Evolutionary conservation across 306 rosid species (phyloP), one percentile per base, ranked within the genome.

Genomic region (Ammopiptanthus mongolicus): DNA sequence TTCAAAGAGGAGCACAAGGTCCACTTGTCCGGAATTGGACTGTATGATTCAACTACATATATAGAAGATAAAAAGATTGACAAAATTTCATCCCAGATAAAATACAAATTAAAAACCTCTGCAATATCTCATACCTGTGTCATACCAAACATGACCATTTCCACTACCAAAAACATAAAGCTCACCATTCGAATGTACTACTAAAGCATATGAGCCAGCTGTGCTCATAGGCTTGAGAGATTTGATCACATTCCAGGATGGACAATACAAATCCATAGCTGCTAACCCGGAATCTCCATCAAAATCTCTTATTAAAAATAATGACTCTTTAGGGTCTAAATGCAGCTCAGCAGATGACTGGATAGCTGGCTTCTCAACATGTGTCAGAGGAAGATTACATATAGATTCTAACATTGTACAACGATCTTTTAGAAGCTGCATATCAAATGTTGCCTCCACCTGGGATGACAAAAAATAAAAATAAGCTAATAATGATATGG

Each of bases 31-130:
- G 46, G 57, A 65, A 42, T 63, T 48, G 80, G 82, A 64, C 42
- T 76, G 71, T 82, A 85, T 19, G 89, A 91, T 79, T 85, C 93
- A 73, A 84, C 96, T 93, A 76, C 76, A 84, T 3, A 69, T 18
- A 74, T 10, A 39, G 62, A 69, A 73, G 55, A 80, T 33, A 42
- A 37, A 67, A 14, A 47, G 8, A 41, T 82, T 44, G 73, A 46
- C 29, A 72, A 62, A 52, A 4, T 7, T 72, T 61, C 13, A 34
- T 29, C 34, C 37, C 22, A 21, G 0, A 12, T 5, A 37, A 29
- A 74, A 41, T 25, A 68, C 14, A 63, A 29, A 31, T 23, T 34
- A 25, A 17, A 64, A 72, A 73, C 11, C 36, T 48, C 39, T 60
- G 39, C 21, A 60, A 53, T 55, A 70, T 33, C 6, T 33, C 53